Evolutionary conservation across 768 basidiomycete species (phyloP), one percentile per base, ranked within the genome.

Genomic region (Termitomyces sp.): DNA sequence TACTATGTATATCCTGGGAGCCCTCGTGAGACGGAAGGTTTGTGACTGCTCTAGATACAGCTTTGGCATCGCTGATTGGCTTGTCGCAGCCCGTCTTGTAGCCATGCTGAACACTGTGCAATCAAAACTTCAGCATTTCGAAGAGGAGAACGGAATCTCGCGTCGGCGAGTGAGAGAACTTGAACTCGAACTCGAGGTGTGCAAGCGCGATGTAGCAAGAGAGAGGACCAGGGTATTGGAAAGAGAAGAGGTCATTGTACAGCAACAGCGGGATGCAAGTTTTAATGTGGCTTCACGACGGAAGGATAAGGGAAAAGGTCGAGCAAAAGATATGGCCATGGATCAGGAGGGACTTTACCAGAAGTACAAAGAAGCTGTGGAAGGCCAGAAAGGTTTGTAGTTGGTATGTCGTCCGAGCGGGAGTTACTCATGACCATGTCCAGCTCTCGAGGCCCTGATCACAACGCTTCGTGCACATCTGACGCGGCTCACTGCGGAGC

Each of bases 351-450:
- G 77, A 14, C 42, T 77, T 27, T 67, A 73, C 23, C 73, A 76
- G 58, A 74, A 86, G 51, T 92, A 94, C 61, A 79, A 79, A 55
- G 87, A 90, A 61, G 88, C 83, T 5, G 88, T 95, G 0, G 88
- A 91, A 59, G 92, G 94, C 69, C 94, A 94, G 69, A 91, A 91
- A 77, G 91, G 92, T 93, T 49, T 10, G 70, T 65, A n/a, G 10
- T n/a, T 34, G 45, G 39, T 30, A 39, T 32, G 25, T 48, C 16
- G 19, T 42, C 58, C 56, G 48, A 55, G 17, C 23, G 44, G 14
- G 3, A 46, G 53, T n/a, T 35, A 78, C 72, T 69, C n/a, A 44
- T 65, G 52, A 64, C 54, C 16, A 28, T 54, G 28, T 10, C 8
- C 14, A 95, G 94, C 90, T 16, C 75, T 97, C 2, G 94, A 96